Evolutionary conservation across 495 filamentous ascomycete species (phyloP).

Genomic region (Peziza echinospora): DNA sequence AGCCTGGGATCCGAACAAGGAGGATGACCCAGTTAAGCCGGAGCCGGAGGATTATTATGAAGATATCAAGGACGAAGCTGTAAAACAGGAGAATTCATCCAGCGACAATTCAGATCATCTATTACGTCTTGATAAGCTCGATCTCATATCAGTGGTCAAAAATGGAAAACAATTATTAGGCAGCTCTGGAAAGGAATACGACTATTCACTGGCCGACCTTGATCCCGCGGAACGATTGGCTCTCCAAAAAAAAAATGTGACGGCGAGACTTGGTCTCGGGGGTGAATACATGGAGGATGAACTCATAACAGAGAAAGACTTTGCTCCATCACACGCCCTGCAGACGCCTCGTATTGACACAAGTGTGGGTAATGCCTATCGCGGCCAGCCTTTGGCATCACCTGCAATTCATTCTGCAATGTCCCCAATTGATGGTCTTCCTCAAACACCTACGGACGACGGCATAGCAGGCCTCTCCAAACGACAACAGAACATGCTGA

Average conservation of each 20-base stretch:
- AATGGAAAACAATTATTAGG: slow-evolving; percentile 64
- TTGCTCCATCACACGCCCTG: slow-evolving; percentile 20
- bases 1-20: slow-evolving; percentile 65
- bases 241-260: slow-evolving; percentile 75
- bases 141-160: slow-evolving; percentile 55
- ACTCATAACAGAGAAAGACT: slow-evolving; percentile 41
- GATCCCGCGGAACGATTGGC: slow-evolving; percentile 60
- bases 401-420: slow-evolving; percentile 24
- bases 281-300: slow-evolving; percentile 76
- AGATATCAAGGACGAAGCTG: slow-evolving; percentile 31
- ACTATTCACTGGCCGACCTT: slow-evolving; percentile 57
- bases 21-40: slow-evolving; percentile 27
- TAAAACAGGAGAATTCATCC: not conserved
- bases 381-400: slow-evolving; percentile 14
- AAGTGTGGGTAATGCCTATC: slow-evolving; percentile 14
- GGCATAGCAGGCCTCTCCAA: slow-evolving; percentile 45
- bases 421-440: slow-evolving; percentile 28
- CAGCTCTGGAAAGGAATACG: slow-evolving; percentile 62
- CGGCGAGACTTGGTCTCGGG: slow-evolving; percentile 56
- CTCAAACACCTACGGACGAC: slow-evolving; percentile 38
- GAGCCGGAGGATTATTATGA: slow-evolving; percentile 22
- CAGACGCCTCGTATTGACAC: slow-evolving; percentile 19
- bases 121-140: slow-evolving; percentile 39
- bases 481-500: slow-evolving; percentile 79
- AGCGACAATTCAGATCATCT: not conserved